Conservation (phyloP, 768 basidiomycete genomes). For the Peribolospora baueri region DNA sequence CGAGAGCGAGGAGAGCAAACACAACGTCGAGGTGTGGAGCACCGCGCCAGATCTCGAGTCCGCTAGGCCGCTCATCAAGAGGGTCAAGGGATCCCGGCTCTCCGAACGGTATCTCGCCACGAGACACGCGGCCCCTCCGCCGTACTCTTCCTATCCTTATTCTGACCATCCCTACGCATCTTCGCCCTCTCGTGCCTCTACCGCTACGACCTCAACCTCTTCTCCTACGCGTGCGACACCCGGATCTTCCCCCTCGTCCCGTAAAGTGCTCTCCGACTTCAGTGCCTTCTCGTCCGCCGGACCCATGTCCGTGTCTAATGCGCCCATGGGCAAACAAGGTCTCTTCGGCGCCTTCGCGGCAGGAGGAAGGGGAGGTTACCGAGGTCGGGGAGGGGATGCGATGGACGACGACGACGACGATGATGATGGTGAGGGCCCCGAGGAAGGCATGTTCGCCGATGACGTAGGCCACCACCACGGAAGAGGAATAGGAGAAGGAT, state of each 20-base stretch:
- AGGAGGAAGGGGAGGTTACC: conserved; percentile 4
- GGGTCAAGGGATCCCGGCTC: conserved; percentile 25
- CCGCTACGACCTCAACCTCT: conserved; percentile 9
- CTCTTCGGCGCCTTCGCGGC: neutral
- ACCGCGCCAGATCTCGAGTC: conserved; percentile 43
- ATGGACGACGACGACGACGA: conserved; percentile 20
- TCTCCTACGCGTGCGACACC: conserved; percentile 6
- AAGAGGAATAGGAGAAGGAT: neutral
- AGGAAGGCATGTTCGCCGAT: conserved; percentile 27
- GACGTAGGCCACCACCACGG: conserved; percentile 7
- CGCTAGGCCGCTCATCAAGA: conserved; percentile 52
- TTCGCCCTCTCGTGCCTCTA: conserved; percentile 17
- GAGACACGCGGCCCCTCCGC: conserved; percentile 8
- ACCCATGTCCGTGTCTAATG: conserved; percentile 34
- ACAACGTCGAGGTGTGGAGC: conserved; percentile 71
- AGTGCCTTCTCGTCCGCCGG: conserved; percentile 57
- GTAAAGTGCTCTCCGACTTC: conserved; percentile 72
- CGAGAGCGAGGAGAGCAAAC: conserved; percentile 61
- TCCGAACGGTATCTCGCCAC: neutral
- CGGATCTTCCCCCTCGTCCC: conserved; percentile 13
- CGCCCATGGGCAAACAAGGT: conserved; percentile 5
- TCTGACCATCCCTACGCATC: conserved; percentile 31
- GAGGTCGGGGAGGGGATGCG: conserved; percentile 42
- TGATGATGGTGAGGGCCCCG: conserved; percentile 47
- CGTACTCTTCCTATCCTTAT: conserved; percentile 22